A percentile compares a stretch with the other conserved stretches of the same genome.
Conservation (phyloP, 768 basidiomycete species). For the Arthromyces matolae region DNA sequence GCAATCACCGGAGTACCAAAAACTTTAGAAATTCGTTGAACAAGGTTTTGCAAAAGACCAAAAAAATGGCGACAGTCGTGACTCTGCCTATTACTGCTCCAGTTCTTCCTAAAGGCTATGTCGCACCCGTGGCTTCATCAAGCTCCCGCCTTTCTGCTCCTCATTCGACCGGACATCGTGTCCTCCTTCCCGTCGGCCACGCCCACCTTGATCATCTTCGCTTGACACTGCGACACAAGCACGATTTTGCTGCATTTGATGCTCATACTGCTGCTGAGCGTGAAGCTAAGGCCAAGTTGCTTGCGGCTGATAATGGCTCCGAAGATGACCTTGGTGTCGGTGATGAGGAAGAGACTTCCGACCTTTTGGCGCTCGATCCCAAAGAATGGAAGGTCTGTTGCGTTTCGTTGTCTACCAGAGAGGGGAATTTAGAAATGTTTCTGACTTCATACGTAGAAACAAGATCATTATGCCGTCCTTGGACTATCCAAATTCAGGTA, state of each 20-base stretch:
- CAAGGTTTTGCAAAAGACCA: no score
- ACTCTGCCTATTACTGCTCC: constrained; percentile 28
- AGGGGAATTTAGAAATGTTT: background rate
- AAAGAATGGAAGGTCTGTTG: constrained; percentile 91
- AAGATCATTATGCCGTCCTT: constrained; percentile 97
- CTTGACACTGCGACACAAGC: constrained; percentile 66
- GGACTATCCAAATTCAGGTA: constrained; percentile 89
- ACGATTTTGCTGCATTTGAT: constrained; percentile 85
- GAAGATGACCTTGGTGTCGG: constrained; percentile 92
- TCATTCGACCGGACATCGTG: constrained; percentile 38
- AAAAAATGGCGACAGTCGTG: constrained; percentile 24
- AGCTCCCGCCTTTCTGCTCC: constrained; percentile 30
- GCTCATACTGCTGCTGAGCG: constrained; percentile 44
- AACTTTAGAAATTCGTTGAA: no score
- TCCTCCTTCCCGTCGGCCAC: constrained; percentile 79
- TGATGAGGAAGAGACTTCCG: constrained; percentile 77
- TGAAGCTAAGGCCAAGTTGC: constrained; percentile 38
- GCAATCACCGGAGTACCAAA: no score
- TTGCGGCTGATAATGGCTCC: constrained; percentile 48
- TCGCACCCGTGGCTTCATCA: constrained; percentile 33
- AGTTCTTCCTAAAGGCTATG: constrained; percentile 40
- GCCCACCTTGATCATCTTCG: constrained; percentile 84
- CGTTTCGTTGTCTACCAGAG: background rate
- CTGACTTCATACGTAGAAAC: constrained; percentile 59
- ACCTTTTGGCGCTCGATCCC: constrained; percentile 75